A percentile compares a stretch with the other conserved stretches of the same genome.
Conservation (phyloP, 495 filamentous ascomycete species). For the Aspergillus funiculosus region DNA sequence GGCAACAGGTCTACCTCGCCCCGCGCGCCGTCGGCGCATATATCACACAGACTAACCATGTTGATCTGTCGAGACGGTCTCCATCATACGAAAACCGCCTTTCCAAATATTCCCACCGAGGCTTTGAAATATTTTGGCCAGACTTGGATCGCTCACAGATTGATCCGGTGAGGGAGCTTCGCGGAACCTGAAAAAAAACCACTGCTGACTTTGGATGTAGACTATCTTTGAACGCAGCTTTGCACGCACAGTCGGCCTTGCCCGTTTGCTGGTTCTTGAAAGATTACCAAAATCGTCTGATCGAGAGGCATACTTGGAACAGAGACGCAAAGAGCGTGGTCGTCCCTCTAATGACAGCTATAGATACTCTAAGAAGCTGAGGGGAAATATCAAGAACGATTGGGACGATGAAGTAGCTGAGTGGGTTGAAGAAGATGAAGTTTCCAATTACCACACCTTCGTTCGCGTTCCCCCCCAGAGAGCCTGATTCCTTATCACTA, state of each 20-base stretch:
- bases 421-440: constrained; percentile 67
- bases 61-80: constrained; percentile 72
- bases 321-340: constrained; percentile 63
- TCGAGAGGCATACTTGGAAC: constrained; percentile 59
- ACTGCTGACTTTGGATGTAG: constrained; percentile 14
- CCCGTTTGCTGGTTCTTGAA: constrained; percentile 72
- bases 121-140: constrained; percentile 76
- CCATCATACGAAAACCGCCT: constrained; percentile 82
- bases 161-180: constrained; percentile 61
- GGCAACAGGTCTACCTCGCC: constrained; percentile 64
- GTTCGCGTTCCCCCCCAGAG: constrained; percentile 16
- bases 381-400: constrained; percentile 63
- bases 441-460: constrained; percentile 72
- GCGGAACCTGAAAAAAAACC: too few species aligned
- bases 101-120: constrained; percentile 79
- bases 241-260: constrained; percentile 65
- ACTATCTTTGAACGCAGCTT: constrained; percentile 82
- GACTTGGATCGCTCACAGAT: constrained; percentile 63
- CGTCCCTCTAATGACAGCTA: constrained; percentile 28
- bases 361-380: constrained; percentile 18
- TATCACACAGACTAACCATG: constrained; percentile 71
- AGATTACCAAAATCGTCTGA: constrained; percentile 59
- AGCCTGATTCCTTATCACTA: not conserved
- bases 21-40: constrained; percentile 68
- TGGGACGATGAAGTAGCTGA: constrained; percentile 75